phyloP scores from a whole-genome alignment of 208 protist genomes.

The Entamoeba histolytica region DNA sequence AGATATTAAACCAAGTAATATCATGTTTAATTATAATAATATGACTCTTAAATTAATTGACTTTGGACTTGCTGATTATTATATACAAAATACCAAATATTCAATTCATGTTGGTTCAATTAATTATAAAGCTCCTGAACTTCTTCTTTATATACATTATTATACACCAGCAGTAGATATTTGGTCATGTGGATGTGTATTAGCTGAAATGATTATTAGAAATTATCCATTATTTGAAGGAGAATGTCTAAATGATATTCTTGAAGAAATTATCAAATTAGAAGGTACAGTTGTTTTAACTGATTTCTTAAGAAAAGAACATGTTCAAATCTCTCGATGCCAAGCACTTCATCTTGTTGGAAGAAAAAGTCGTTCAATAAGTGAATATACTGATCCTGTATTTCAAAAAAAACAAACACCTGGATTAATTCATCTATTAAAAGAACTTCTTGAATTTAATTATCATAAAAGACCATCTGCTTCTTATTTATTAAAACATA shows the following conservation, averaged over 20 bases:
- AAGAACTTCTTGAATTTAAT: constrained; percentile 83
- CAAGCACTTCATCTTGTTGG: background rate
- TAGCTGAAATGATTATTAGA: constrained; percentile 20
- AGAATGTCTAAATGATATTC: constrained; percentile 5
- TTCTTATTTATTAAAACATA: too few relatives aligned
- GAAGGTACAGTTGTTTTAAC: constrained; percentile 12
- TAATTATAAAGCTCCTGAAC: constrained; percentile 23
- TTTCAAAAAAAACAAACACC: constrained; percentile 75
- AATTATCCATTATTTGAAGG: constrained; percentile 26
- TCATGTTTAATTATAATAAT: constrained; percentile 12
- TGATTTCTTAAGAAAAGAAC: constrained; percentile 17
- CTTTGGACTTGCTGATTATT: constrained; percentile 30
- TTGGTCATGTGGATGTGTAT: constrained; percentile 17
- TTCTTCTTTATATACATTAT: constrained; percentile 13
- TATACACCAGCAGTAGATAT: constrained; percentile 33
- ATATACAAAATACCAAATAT: constrained; percentile 6
- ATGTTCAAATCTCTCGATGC: background rate
- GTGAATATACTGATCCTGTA: constrained; percentile 44
- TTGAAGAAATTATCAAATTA: constrained; percentile 19
- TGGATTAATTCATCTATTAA: constrained; percentile 88
- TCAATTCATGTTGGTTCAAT: constrained; percentile 28
- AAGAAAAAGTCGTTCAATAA: background rate
- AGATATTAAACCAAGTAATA: constrained; percentile 29
- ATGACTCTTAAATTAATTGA: constrained; percentile 16
- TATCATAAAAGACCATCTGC: constrained; percentile 78